Conservation (phyloP, 352 stramenopile genomes). For the Phytophthora tentaculata region DNA sequence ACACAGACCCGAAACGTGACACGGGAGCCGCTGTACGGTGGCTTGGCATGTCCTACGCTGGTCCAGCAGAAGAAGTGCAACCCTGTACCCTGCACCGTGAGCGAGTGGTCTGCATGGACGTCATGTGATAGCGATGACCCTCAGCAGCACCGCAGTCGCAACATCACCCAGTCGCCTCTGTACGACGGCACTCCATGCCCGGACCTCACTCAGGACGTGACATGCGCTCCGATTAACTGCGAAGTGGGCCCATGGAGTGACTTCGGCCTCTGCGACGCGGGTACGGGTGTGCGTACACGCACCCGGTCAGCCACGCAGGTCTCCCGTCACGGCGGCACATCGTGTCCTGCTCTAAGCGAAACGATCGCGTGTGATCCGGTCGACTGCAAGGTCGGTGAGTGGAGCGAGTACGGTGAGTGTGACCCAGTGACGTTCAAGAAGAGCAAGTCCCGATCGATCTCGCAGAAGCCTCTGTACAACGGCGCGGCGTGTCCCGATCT, state of each 20-base stretch:
- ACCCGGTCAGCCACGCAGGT: conserved; percentile 33
- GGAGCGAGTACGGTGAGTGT: conserved; percentile 48
- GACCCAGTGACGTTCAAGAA: conserved; percentile 55
- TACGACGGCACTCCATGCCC: conserved; percentile 43
- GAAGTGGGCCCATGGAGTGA: conserved; percentile 45
- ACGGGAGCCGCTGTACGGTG: conserved; percentile 45
- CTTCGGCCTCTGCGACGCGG: conserved; percentile 50
- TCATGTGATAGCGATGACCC: conserved; percentile 61
- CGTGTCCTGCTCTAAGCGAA: conserved; percentile 42
- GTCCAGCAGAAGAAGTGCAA: conserved; percentile 55
- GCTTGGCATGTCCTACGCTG: conserved; percentile 39
- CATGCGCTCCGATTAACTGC: conserved; percentile 58
- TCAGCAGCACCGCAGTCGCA: conserved; percentile 42
- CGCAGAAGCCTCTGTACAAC: conserved; percentile 41
- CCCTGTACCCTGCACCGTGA: conserved; percentile 46
- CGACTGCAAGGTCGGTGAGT: conserved; percentile 48
- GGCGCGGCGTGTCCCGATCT: conserved; percentile 48
- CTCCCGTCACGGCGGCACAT: conserved; percentile 36
- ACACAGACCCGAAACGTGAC: conserved; percentile 44
- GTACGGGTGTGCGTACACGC: conserved; percentile 46
- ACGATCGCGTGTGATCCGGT: conserved; percentile 54
- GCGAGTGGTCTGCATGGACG: conserved; percentile 55
- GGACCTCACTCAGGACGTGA: conserved; percentile 39
- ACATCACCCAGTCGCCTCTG: conserved; percentile 37
- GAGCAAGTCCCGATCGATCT: conserved; percentile 47